phyloP scores from a whole-genome alignment of 176 grass and related monocot species.

The Panicum miliaceum region DNA sequence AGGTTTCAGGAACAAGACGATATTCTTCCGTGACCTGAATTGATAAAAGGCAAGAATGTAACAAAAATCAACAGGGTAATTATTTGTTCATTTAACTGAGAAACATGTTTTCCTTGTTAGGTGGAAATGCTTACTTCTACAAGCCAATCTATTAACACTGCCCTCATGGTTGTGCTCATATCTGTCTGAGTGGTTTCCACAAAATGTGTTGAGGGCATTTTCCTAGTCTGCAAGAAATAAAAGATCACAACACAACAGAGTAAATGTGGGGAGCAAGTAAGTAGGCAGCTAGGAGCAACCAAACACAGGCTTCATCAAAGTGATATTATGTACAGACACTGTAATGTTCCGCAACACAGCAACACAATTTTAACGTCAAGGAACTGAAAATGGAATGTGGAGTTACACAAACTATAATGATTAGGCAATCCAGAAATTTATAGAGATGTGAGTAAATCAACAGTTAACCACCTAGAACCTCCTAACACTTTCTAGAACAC shows the following conservation, averaged over 20 bases:
- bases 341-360: background rate
- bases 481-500: background rate
- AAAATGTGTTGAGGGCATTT: slow-evolving; percentile 79
- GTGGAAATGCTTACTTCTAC: slow-evolving; percentile 67
- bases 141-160: slow-evolving; percentile 89
- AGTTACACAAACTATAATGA: background rate
- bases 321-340: slow-evolving; percentile 5
- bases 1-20: slow-evolving; percentile 81
- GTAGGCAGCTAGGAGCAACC: background rate
- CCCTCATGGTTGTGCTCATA: slow-evolving; percentile 80
- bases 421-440: background rate
- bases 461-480: background rate
- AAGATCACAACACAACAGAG: background rate
- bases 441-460: slow-evolving; percentile 10
- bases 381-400: slow-evolving; percentile 20
- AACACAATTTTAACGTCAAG: background rate
- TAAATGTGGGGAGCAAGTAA: slow-evolving; percentile 17
- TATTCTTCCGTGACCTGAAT: slow-evolving; percentile 87
- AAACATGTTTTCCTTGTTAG: background rate
- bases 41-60: slow-evolving; percentile 9
- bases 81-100: background rate
- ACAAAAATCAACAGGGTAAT: background rate
- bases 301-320: background rate
- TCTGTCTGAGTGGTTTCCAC: slow-evolving; percentile 76
- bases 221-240: slow-evolving; percentile 67